Conservation (phyloP, 2,329 filamentous ascomycete species). For the Fusarium austroafricanum region DNA sequence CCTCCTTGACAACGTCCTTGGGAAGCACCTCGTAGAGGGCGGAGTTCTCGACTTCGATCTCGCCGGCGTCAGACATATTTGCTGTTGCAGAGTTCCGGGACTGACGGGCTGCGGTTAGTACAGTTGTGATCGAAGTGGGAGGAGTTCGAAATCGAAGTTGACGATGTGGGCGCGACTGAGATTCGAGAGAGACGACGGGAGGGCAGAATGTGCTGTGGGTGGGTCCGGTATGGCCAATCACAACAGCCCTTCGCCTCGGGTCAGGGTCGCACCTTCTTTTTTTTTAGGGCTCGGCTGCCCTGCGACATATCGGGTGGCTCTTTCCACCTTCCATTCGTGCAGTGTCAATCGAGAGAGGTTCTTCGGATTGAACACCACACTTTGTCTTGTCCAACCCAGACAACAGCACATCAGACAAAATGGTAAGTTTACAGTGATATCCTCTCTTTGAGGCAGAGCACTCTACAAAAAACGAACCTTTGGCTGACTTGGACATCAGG, state of each 20-base stretch:
- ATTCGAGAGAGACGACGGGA: constrained; percentile 12
- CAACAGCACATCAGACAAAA: constrained; percentile 59
- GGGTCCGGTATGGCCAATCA: constrained; percentile 8
- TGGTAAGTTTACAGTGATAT: constrained; percentile 51
- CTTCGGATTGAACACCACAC: constrained; percentile 41
- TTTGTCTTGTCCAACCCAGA: constrained; percentile 52
- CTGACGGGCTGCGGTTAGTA: constrained; percentile 52
- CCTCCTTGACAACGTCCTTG: constrained; percentile 90
- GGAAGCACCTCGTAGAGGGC: constrained; percentile 84
- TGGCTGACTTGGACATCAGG: constrained; percentile 49
- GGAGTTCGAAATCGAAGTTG: constrained; percentile 45
- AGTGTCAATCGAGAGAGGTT: constrained; percentile 18
- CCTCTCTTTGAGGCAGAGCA: constrained; percentile 4
- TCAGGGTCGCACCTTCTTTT: constrained; percentile 18
- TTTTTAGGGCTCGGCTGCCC: constrained; percentile 32
- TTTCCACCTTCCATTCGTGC: constrained; percentile 22
- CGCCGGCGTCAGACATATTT: constrained; percentile 94
- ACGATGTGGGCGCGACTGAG: constrained; percentile 26
- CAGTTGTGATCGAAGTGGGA: constrained; percentile 51
- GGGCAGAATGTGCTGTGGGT: constrained; percentile 16
- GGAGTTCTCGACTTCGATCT: constrained; percentile 89
- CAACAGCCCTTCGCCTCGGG: not conserved
- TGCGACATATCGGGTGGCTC: constrained; percentile 50
- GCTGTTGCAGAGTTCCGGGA: constrained; percentile 54
- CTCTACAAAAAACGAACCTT: constrained; percentile 22